Percentiles rank a stretch among this genome's conserved stretches.
phyloP scores from a whole-genome alignment of 1,284 basidiomycete genomes.

The Rhodotorula sp. region DNA sequence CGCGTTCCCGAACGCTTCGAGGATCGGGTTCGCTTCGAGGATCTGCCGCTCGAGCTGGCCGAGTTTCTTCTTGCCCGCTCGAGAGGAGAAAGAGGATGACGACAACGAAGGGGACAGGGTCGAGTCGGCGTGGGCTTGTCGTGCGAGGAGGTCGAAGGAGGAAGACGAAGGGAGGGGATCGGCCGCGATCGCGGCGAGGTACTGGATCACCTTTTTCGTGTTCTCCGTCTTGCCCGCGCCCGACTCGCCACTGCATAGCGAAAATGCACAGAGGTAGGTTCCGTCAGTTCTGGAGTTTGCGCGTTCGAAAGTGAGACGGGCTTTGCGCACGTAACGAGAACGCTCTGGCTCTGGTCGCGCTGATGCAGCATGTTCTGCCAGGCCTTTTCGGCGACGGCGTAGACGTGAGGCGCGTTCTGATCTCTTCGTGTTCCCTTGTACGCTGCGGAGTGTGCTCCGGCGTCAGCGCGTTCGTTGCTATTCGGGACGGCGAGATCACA shows the following conservation, averaged over 20 bases:
- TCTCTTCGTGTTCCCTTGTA: conserved; percentile 89
- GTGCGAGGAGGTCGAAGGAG: conserved; percentile 58
- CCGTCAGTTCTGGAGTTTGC: conserved; percentile 47
- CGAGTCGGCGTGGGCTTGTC: conserved; percentile 25
- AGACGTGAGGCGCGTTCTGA: conserved; percentile 96
- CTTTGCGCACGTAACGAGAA: conserved; percentile 84
- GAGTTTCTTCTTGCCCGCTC: conserved; percentile 50
- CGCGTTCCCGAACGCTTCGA: conserved; percentile 98
- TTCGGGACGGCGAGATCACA: neutral
- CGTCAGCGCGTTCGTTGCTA: no score
- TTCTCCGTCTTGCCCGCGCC: conserved; percentile 99
- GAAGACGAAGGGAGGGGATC: conserved; percentile 61
- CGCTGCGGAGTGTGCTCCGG: conserved; percentile 58
- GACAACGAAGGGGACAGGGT: conserved; percentile 4
- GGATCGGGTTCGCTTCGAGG: conserved; percentile 93
- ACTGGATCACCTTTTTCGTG: conserved; percentile 99
- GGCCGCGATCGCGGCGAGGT: conserved; percentile 93
- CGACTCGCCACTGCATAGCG: conserved; percentile 98
- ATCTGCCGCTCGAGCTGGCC: conserved; percentile 95
- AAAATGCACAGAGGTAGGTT: no score
- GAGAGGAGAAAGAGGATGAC: neutral
- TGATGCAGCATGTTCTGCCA: conserved; percentile 99
- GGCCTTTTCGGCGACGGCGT: conserved; percentile 93
- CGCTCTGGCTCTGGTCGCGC: conserved; percentile 87
- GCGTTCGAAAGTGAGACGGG: neutral